Evolutionary conservation across 441 rosid genomes (phyloP), one percentile per base, ranked within the genome.

Genomic region (Pelargonium cotyledonis): DNA sequence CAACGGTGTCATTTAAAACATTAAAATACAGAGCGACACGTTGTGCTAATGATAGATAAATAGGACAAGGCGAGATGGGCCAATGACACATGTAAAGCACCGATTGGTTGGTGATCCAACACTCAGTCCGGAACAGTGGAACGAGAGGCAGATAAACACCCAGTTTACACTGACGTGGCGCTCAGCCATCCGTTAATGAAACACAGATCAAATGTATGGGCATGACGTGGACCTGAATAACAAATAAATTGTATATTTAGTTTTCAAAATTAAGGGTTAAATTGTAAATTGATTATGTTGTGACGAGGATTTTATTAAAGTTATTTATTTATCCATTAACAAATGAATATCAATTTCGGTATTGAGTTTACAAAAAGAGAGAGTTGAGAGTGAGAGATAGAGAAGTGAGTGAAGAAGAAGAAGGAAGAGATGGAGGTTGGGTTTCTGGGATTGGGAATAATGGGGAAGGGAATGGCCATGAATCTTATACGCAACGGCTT

Each of bases 401-500:
- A 21, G 61, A 19, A 55, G 53, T 7, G 46, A 21, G 44, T 19
- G 23, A 67, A 16, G 57, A 53, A 63, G 23, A 31, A 15, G 67
- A 63, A 44, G 66, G 76, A 75, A 70, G 63, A 57, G 29, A 93
- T 94, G 98, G 98, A 94, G 73, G 84, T 94, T 3, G 98, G 98
- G 23, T 89, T 94, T 76, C 78, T 94, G 79, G 98, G 99, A 26
- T 63, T 94, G 71, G 99, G 99, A 41, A 94, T 94, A 67, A 94
- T 94, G 99, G 99, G 99, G 21, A 91, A 88, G 75, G 97, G 94
- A 81, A 94, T 94, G 96, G 73, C 96, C 46, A 74, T 88, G 83
- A 94, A 91, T 82, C 79, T 94, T 79, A 76, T 91, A 63, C 85
- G 80, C 16, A 78, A 84, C 75, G 96, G 97, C 43, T 91, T 91